These are phyloP conservation scores for Tilletia walkeri DNA, from an alignment of 1,284 basidiomycete species.

Conservation along the genomic window DNA sequence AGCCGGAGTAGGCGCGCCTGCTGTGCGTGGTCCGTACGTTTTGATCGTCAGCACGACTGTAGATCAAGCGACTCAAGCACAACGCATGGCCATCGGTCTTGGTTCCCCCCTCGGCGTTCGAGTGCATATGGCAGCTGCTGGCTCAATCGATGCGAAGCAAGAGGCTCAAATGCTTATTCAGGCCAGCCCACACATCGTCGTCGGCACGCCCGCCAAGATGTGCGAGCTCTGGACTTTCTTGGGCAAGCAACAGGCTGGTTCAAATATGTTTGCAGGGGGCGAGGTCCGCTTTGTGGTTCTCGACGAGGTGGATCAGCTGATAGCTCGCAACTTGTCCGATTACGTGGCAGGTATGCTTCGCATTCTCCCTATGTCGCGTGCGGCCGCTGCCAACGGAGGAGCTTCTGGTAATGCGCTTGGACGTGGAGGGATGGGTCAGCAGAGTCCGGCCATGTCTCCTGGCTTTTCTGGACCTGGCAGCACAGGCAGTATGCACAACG, in stretches of 20 bases:
- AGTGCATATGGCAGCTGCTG: constrained; percentile 43
- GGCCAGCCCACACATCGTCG: constrained; percentile 76
- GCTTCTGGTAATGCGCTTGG: neutral
- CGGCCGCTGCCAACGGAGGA: neutral
- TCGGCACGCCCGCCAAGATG: constrained; percentile 93
- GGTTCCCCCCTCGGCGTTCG: constrained; percentile 66
- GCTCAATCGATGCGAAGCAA: constrained; percentile 34
- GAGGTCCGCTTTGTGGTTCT: constrained; percentile 89
- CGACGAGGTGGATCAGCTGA: constrained; percentile 95
- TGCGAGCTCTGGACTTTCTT: constrained; percentile 84
- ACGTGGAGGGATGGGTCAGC: constrained; percentile 14
- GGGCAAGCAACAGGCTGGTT: constrained; percentile 58
- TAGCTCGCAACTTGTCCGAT: constrained; percentile 92
- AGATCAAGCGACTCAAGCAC: constrained; percentile 95
- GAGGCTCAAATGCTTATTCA: constrained; percentile 40
- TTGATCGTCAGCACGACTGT: constrained; percentile 90
- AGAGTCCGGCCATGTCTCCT: constrained; percentile 56
- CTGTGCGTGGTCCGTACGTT: constrained; percentile 64
- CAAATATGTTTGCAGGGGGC: constrained; percentile 46
- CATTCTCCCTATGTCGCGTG: constrained; percentile 71
- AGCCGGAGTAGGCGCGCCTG: constrained; percentile 66
- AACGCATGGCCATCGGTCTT: constrained; percentile 91
- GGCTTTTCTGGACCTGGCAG: constrained; percentile 60
- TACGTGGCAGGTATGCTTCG: constrained; percentile 89
- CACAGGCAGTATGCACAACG: constrained; percentile 56